Conservation (phyloP, 2,329 filamentous ascomycete species). For the Apiospora rasikravindrae region DNA sequence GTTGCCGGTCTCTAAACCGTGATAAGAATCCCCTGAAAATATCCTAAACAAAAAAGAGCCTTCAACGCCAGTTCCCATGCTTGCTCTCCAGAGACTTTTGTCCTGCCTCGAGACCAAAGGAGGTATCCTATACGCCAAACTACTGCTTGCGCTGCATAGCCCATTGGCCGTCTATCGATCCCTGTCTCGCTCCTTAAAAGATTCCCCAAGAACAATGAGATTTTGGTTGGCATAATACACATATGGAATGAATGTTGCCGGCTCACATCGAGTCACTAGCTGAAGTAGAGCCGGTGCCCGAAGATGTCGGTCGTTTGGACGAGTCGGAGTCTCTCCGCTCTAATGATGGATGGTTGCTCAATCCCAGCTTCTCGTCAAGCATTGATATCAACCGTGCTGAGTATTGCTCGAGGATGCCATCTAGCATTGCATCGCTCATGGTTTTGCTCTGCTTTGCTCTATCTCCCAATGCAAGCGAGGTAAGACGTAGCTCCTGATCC, state of each 20-base stretch:
- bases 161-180: slow-evolving; percentile 6
- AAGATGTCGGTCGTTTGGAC: slow-evolving; percentile 31
- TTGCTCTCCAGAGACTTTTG: slow-evolving; percentile 23
- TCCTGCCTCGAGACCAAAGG: slow-evolving; percentile 9
- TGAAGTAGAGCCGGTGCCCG: slow-evolving; percentile 29
- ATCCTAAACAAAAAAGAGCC: slow-evolving; percentile 17
- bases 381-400: slow-evolving; percentile 73
- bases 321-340: slow-evolving; percentile 28
- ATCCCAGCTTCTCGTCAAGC: slow-evolving; percentile 72
- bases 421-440: slow-evolving; percentile 63
- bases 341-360: slow-evolving; percentile 43
- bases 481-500: slow-evolving; percentile 68
- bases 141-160: slow-evolving; percentile 7
- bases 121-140: slow-evolving; percentile 18
- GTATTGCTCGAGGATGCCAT: slow-evolving; percentile 74
- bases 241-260: background rate
- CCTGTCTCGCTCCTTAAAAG: background rate
- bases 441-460: slow-evolving; percentile 58
- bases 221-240: background rate
- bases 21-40: slow-evolving; percentile 6
- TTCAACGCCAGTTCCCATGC: slow-evolving; percentile 26
- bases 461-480: slow-evolving; percentile 64
- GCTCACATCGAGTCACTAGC: slow-evolving; percentile 21
- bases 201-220: background rate
- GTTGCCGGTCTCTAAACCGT: background rate